Conservation (phyloP, 2,329 filamentous ascomycete genomes). For the Elsinoe perseae region DNA sequence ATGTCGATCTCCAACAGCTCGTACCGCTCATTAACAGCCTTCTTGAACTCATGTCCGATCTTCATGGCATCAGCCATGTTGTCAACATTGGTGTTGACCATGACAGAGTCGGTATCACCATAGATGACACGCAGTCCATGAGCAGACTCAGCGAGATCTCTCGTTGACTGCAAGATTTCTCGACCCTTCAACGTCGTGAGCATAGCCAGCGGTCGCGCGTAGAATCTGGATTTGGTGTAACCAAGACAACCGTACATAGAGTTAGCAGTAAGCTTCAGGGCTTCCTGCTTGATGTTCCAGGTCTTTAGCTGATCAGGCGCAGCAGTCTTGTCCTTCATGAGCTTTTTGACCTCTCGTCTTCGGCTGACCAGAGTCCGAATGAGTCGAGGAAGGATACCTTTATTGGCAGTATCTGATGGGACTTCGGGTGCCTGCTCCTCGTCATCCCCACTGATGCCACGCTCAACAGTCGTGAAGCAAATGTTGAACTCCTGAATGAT, state of each 20-base stretch:
- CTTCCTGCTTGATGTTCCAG: conserved; percentile 97
- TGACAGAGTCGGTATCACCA: conserved; percentile 97
- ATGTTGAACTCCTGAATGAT: conserved; percentile 99
- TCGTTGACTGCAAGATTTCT: conserved; percentile 93
- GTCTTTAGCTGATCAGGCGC: conserved; percentile 80
- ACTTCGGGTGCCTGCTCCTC: conserved; percentile 87
- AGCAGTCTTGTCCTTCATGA: conserved; percentile 92
- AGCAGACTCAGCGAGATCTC: conserved; percentile 86
- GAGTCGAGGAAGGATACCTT: conserved; percentile 80
- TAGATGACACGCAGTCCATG: conserved; percentile 86
- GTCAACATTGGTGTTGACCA: conserved; percentile 99
- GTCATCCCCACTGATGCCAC: conserved; percentile 53
- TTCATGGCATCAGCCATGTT: conserved; percentile 84
- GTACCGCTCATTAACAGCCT: conserved; percentile 88
- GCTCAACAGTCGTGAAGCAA: conserved; percentile 94
- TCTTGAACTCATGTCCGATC: conserved; percentile 91
- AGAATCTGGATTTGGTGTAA: conserved; percentile 95
- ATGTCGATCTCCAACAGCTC: conserved; percentile 93
- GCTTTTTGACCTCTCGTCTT: conserved; percentile 82
- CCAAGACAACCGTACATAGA: conserved; percentile 99
- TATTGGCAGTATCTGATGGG: conserved; percentile 61
- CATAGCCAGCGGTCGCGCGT: conserved; percentile 87
- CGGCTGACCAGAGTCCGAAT: conserved; percentile 87
- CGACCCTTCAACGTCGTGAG: conserved; percentile 95
- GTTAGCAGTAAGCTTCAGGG: conserved; percentile 93